Evolutionary conservation across 129 eudicot genomes (phyloP), one percentile per base, ranked within the genome.

Genomic region (Lactuca sativa): DNA sequence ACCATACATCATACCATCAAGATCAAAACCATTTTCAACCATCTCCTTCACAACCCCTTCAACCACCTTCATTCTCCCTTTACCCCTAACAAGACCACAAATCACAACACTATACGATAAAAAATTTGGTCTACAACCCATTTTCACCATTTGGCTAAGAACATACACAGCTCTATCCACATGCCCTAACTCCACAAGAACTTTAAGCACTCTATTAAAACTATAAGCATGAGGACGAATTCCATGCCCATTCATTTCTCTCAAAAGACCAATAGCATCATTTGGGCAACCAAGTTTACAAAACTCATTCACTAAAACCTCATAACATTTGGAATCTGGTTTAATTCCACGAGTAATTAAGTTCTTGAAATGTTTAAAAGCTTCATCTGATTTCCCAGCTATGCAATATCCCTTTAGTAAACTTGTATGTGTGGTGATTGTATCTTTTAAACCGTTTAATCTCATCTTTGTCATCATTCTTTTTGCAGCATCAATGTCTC

Each of bases 381-480:
- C 95, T 25, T 84, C 95, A 53, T 74, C 59, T 11, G 82, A 80
- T 66, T 81, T 87, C 56, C 86, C 74, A 0, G 44, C 81, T 52
- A 79, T 69, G 70, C 86, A 84, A 47, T 78, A 84, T 57, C 90
- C 90, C 78, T 74, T 85, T 53, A 88, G 21, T 60, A 88, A 82
- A 71, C 90, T 80, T 4, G 88, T 83, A 59, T 82, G 88, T 13
- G 86, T 82, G 2, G 59, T 78, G 15, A 85, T 53, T 18, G 82
- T 69, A 70, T 80, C 85, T 82, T 69, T 80, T 61, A 88, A 60
- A 6, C 91, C 88, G n/a, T 64, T 66, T 36, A 82, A 69, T 70
- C 83, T 78, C 91, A 88, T 88, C 68, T 61, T 81, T 8, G 78
- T 72, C 88, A 85, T 78, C 88, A 70, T 72, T 55, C 44, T 80